Evolutionary conservation across 148 eudicot genomes (phyloP).

Genomic region (Persicaria tinctoria): DNA sequence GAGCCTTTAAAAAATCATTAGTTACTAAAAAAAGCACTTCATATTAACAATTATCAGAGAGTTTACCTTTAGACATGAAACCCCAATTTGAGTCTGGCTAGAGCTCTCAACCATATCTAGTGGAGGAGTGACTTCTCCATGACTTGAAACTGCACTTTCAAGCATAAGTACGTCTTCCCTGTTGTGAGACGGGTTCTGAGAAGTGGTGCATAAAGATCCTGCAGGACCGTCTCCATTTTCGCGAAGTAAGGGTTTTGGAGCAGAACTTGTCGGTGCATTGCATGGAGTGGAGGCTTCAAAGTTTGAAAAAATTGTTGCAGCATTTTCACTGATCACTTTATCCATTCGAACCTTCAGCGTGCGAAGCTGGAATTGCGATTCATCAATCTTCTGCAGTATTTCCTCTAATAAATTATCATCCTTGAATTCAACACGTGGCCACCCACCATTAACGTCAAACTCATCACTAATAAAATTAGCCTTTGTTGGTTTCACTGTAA

Average conservation of each 20-base stretch:
- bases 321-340: slow-evolving; percentile 44
- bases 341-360: slow-evolving; percentile 40
- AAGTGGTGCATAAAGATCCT: slow-evolving; percentile 27
- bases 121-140: slow-evolving; percentile 27
- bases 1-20: background rate
- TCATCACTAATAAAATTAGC: slow-evolving; percentile 22
- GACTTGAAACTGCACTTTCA: slow-evolving; percentile 33
- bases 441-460: slow-evolving; percentile 26
- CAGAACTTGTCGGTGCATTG: slow-evolving; percentile 26
- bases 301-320: slow-evolving; percentile 25
- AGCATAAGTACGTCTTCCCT: slow-evolving; percentile 26
- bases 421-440: slow-evolving; percentile 30
- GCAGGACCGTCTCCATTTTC: slow-evolving; percentile 19
- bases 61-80: slow-evolving; percentile 39
- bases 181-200: slow-evolving; percentile 24
- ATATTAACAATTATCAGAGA: background rate
- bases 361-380: slow-evolving; percentile 30
- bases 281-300: slow-evolving; percentile 22
- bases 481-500: slow-evolving; percentile 17
- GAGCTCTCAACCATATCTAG: slow-evolving; percentile 29
- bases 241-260: slow-evolving; percentile 22
- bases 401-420: slow-evolving; percentile 46
- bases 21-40: background rate
- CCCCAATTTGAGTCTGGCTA: slow-evolving; percentile 23
- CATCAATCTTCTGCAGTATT: slow-evolving; percentile 47